Evolutionary conservation across 257 asterid species (phyloP), one percentile per base, ranked within the genome.

Genomic region (Solanum chaucha): DNA sequence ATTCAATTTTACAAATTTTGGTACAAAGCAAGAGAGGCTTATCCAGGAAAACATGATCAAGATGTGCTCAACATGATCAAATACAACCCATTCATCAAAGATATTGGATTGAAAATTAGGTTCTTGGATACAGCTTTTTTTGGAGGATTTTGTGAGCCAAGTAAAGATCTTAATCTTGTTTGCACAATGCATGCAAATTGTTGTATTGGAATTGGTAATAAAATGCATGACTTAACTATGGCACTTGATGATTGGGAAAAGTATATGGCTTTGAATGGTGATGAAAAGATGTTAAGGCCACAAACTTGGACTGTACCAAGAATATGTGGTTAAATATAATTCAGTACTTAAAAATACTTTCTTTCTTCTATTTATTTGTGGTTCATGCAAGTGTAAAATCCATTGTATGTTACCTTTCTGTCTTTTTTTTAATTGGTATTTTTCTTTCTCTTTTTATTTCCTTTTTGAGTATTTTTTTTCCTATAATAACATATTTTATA

Each of bases 101-200:
- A 71, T 28, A 88, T 93, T 75, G 95, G 94, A 24, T 44, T 93
- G 87, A 75, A 92, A 77, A 89, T 93, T 1, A 87, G 87, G 81
- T 94, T 93, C 88, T 48, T 51, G 17, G 91, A 92, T 51, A 94
- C 98, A 0, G 90, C 91, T 35, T 40, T 90, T 15, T 94, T 90
- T 83, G 94, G 98, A 6, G 98, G 98, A 65, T 92, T 91, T 78
- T 94, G 98, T 28, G 91, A 94, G 48, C 93, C 94, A 8, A 90
- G 92, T 1, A 86, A 92, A 71, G 92, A 94, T 87, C 83, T 93
- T 12, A 92, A 93, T 82, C 40, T 36, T 48, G 96, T 89, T 3
- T 59, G 92, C 73, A 94, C 98, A 10, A 91, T 94, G 94, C 98
- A 93, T 41, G 98, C 98, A 1, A 94, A 94, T 81, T 94, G 98